Percentiles rank a stretch among this genome's conserved stretches.
phyloP scores from a whole-genome alignment of 441 rosid species.

The Kokia cookei region DNA sequence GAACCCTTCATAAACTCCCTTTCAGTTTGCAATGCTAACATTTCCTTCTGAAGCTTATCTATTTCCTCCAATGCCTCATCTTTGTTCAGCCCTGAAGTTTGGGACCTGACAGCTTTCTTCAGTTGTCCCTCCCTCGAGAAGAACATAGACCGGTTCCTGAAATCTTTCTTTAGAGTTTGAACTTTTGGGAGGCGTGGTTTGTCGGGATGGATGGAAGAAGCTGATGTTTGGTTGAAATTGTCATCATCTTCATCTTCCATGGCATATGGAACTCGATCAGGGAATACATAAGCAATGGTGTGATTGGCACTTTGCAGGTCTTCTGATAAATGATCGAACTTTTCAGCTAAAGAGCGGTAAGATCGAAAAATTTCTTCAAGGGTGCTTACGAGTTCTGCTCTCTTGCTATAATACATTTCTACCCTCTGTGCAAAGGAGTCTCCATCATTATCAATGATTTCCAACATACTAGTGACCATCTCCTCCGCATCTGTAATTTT shows the following conservation, averaged over 20 bases:
- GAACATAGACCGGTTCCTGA: slow-evolving; percentile 26
- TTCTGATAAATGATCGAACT: slow-evolving; percentile 67
- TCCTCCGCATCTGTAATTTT: slow-evolving; percentile 33
- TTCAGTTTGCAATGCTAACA: slow-evolving; percentile 67
- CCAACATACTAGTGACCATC: slow-evolving; percentile 47
- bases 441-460: slow-evolving; percentile 72
- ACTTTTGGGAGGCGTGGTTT: slow-evolving; percentile 27
- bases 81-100: slow-evolving; percentile 46
- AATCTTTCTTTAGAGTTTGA: slow-evolving; percentile 38
- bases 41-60: slow-evolving; percentile 65
- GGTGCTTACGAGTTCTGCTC: slow-evolving; percentile 64
- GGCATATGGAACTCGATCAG: slow-evolving; percentile 64
- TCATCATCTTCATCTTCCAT: slow-evolving; percentile 50
- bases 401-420: slow-evolving; percentile 74
- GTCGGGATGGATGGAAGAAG: slow-evolving; percentile 3
- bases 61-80: slow-evolving; percentile 61
- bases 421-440: slow-evolving; percentile 70
- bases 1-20: slow-evolving; percentile 65
- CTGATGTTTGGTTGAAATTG: slow-evolving; percentile 9
- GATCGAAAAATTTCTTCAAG: slow-evolving; percentile 70
- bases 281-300: slow-evolving; percentile 82
- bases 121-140: background rate
- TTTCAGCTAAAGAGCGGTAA: slow-evolving; percentile 77
- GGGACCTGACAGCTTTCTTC: background rate
- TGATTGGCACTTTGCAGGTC: slow-evolving; percentile 85